Percentiles rank a stretch among this genome's conserved stretches.
phyloP scores from a whole-genome alignment of 2,329 filamentous ascomycete species.

The Myotisia sp. region DNA sequence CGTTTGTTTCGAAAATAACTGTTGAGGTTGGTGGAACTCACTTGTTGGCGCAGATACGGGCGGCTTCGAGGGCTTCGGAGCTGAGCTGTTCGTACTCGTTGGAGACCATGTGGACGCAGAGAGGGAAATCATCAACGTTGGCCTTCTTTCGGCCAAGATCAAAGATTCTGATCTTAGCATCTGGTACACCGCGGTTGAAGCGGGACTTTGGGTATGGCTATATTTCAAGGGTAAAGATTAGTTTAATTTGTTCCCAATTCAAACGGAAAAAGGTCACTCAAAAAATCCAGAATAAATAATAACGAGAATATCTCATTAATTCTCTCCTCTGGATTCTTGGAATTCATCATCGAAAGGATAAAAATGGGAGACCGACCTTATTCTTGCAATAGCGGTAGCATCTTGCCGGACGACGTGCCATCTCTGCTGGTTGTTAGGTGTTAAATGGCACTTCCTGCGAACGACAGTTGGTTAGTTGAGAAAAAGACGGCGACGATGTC shows the following conservation, averaged over 20 bases:
- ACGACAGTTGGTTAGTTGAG: conserved; percentile 21
- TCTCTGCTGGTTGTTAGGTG: conserved; percentile 53
- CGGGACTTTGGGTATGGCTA: conserved; percentile 98
- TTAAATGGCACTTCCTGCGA: conserved; percentile 34
- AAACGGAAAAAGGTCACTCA: too few relatives aligned
- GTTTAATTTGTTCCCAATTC: too few relatives aligned
- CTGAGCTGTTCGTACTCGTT: conserved; percentile 99
- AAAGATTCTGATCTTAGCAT: conserved; percentile 84
- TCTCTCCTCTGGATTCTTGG: neutral
- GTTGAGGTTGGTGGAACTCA: conserved; percentile 29
- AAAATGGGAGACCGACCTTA: conserved; percentile 57
- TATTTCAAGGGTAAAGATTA: too few relatives aligned
- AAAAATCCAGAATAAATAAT: too few relatives aligned
- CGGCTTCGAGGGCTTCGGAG: conserved; percentile 97
- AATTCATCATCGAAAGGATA: too few relatives aligned
- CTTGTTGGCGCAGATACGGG: conserved; percentile 99
- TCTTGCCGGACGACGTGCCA: conserved; percentile 98
- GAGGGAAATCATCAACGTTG: conserved; percentile 97
- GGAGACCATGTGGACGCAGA: conserved; percentile 97
- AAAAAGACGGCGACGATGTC: conserved; percentile 22
- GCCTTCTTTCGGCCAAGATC: conserved; percentile 97
- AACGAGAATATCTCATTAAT: neutral
- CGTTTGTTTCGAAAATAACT: neutral
- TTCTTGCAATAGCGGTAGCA: conserved; percentile 99
- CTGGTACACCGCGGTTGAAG: conserved; percentile 97